Base-by-base conservation (phyloP, 768 basidiomycete genomes). In the Phallus indusiatus region DNA sequence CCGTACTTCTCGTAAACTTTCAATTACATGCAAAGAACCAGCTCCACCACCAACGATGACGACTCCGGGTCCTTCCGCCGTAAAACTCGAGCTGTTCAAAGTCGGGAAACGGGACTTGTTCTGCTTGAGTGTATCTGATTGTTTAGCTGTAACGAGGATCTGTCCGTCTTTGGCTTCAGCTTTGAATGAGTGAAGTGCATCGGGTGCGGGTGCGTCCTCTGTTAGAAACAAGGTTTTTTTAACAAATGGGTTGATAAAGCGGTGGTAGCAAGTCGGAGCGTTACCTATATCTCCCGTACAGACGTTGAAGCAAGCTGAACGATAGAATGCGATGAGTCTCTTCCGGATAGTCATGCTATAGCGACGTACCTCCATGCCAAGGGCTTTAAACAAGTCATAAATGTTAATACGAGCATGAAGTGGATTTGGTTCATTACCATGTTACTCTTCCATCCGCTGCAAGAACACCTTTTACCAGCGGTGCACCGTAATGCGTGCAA, bases 401-500 rank as follows among this genome's bases (percentile, higher is more conserved):
- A 61, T 18, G 58, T 61, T n/a, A 54, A 28, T 28, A 28, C 7
- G 28, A 28, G 7, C 28, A 28, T 28, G 28, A 28, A 28, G 28
- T 3, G 28, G 28, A 28, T 28, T 28, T 28, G 28, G 7, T 28
- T 28, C 7, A 81, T 53, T 67, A 84, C 85, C 92, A 94, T 53
- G 88, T 82, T 18, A 94, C 80, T 61, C 88, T 75, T 10, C 88
- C 91, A 68, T 88, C 86, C 35, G 85, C 78, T 8, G 85, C 81
- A 56, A 93, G 74, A 10, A 91, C 84, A 54, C 91, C 92, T 70
- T 90, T 91, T 5, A 77, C 83, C 1, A 94, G 77, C 1, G 91
- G 90, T 2, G 92, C 92, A 11, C 93, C 93, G 67, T 93, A 94
- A 70, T 95, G 93, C 1, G 91, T 94, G 72, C 93, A 95, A 71